phyloP scores from a whole-genome alignment of 73 alveolate genomes.

The Paramecium sonneborni region DNA sequence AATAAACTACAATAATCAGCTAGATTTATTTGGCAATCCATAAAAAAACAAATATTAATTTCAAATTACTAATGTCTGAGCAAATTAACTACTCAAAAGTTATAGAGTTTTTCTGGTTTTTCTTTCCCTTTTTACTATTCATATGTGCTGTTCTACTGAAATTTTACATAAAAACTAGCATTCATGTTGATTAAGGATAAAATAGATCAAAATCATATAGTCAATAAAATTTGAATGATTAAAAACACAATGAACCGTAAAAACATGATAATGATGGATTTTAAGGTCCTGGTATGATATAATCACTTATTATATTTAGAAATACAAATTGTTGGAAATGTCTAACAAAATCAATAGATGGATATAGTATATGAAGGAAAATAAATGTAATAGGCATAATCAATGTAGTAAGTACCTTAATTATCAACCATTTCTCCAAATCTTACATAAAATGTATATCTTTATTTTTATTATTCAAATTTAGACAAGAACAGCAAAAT shows the following conservation, averaged over 20 bases:
- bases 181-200: neutral
- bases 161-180: constrained; percentile 11
- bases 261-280: neutral
- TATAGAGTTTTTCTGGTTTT: constrained; percentile 19
- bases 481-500: neutral
- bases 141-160: neutral
- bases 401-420: neutral
- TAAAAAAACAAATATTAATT: too few relatives aligned
- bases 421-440: constrained; percentile 5
- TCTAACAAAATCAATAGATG: neutral
- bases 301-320: neutral
- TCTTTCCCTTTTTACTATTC: neutral
- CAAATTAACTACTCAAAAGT: neutral
- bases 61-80: constrained; percentile 30
- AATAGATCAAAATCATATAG: constrained; percentile 12
- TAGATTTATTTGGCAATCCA: too few relatives aligned
- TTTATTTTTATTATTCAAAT: neutral
- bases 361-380: neutral
- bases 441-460: neutral
- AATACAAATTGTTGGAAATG: neutral
- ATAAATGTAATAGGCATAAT: neutral
- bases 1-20: too few relatives aligned
- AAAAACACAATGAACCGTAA: neutral
- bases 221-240: neutral
- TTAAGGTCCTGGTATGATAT: neutral